Evolutionary conservation across 306 rosid genomes (phyloP).

Genomic region (Clitoria ternatea): DNA sequence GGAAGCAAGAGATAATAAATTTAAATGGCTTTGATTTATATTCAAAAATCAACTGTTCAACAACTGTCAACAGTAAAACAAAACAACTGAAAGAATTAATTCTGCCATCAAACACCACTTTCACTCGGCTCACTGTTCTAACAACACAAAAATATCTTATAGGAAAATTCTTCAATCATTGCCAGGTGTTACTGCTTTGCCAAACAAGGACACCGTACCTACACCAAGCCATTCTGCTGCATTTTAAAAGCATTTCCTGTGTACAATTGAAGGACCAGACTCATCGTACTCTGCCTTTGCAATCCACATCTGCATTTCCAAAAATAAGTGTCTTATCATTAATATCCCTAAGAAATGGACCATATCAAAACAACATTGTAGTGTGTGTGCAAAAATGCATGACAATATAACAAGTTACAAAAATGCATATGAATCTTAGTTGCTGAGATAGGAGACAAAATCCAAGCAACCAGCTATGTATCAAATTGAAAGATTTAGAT

Average conservation of each 20-base stretch:
- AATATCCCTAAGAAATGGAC: not conserved
- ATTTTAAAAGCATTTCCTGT: constrained; percentile 85
- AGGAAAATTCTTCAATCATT: constrained; percentile 20
- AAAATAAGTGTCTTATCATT: constrained; percentile 2
- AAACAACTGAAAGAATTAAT: constrained; percentile 47
- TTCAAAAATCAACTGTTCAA: constrained; percentile 33
- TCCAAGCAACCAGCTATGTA: not conserved
- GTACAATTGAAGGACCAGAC: constrained; percentile 92
- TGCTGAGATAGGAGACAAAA: not conserved
- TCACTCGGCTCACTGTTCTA: constrained; percentile 28
- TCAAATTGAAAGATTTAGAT: not conserved
- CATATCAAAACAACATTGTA: not conserved
- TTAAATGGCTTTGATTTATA: constrained; percentile 28
- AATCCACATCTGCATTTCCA: constrained; percentile 80
- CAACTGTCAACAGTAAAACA: constrained; percentile 32
- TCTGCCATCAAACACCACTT: constrained; percentile 30
- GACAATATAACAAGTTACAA: not conserved
- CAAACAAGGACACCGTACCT: constrained; percentile 17
- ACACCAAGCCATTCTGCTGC: constrained; percentile 16
- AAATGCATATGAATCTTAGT: not conserved
- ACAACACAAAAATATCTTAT: constrained; percentile 27
- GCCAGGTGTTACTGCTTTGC: constrained; percentile 32
- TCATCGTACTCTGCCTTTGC: constrained; percentile 95
- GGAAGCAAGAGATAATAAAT: constrained; percentile 7
- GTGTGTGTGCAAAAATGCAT: not conserved